Evolutionary conservation across 805 yeast species (phyloP), one percentile per base, ranked within the genome.

Genomic region (Candida qinlingensis): DNA sequence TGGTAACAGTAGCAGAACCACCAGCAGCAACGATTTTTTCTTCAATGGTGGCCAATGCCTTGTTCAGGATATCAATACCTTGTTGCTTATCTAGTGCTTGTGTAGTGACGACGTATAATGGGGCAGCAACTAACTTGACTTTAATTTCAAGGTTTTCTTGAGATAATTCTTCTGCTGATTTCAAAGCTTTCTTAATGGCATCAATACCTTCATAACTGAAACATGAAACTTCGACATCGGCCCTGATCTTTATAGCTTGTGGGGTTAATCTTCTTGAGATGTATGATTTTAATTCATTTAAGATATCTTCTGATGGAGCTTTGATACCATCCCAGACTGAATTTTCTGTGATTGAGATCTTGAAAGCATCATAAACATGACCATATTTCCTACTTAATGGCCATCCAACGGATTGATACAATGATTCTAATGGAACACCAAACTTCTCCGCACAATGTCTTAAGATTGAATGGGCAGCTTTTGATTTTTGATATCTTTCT

Each of bases 361-460:
- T 90, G 78, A 94, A 94, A 35, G 97, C 98, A 65, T 92, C 98
- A 66, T 90, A 90, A 27, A 97, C 96, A 68, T 94, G 98, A 52
- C 99, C 98, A 66, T 79, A 94, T 68, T 86, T 91, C 70, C 86
- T 82, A 73, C 95, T 88, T 69, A 94, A 78, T 40, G 99, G 99
- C 99, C 99, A 94, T 33, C 97, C 98, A 62, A 92, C 81, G 30
- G 87, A 77, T 70, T 85, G 83, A 71, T 94, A 94, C 67, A 94
- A 75, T 31, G 76, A 76, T 71, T 92, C 97, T 64, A 94, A 78
- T 37, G 96, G 81, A 46, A 90, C 75, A 66, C 85, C 86, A 73
- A 88, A 92, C 69, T 92, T 94, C 69, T 94, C 99, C 49, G 99
- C 97, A 70, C 97, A 94, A 70, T 94, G 97, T 71, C 99, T 86